phyloP scores from a whole-genome alignment of 192 early-diverging fungal genomes.

The Lobosporangium transversale region DNA sequence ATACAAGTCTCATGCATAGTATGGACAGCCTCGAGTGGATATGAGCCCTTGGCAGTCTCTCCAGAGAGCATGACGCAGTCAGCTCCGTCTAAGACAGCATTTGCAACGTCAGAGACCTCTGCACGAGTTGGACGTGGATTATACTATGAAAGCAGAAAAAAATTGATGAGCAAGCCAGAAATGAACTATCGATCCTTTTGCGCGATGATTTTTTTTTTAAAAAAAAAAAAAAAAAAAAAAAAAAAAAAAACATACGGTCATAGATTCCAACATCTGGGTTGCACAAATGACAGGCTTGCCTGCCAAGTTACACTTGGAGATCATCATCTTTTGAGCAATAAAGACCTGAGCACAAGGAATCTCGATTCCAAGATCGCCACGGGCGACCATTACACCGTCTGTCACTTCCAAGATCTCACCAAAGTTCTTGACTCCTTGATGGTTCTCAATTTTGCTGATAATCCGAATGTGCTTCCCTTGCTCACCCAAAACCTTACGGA shows the following conservation, averaged over 20 bases:
- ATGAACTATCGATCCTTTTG: not conserved
- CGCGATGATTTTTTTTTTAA: not conserved
- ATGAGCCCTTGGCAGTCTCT: slow-evolving; percentile 96
- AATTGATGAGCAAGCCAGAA: not conserved
- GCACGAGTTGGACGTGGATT: slow-evolving; percentile 99
- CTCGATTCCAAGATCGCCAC: slow-evolving; percentile 98
- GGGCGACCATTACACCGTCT: slow-evolving; percentile 99
- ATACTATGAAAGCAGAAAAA: slow-evolving; percentile 57
- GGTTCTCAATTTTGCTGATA: slow-evolving; percentile 97
- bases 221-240: slow-evolving; percentile 9
- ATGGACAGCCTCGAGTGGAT: slow-evolving; percentile 87
- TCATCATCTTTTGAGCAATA: slow-evolving; percentile 98
- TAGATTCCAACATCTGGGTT: slow-evolving; percentile 98
- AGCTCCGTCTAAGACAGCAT: slow-evolving; percentile 96
- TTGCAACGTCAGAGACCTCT: slow-evolving; percentile 98
- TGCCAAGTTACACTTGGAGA: slow-evolving; percentile 95
- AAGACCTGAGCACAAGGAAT: slow-evolving; percentile 94
- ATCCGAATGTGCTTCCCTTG: slow-evolving; percentile 91
- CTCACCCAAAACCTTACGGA: slow-evolving; percentile 85
- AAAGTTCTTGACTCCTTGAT: slow-evolving; percentile 98
- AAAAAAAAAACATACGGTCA: slow-evolving; percentile 68
- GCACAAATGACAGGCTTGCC: slow-evolving; percentile 98
- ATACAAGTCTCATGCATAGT: slow-evolving; percentile 96
- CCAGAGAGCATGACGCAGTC: slow-evolving; percentile 99
- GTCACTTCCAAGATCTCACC: slow-evolving; percentile 94